A percentile compares a stretch with the other conserved stretches of the same genome.
Evolutionary conservation across 192 early-diverging fungal species (phyloP).

Genomic region (Entomortierella beljakovae): DNA sequence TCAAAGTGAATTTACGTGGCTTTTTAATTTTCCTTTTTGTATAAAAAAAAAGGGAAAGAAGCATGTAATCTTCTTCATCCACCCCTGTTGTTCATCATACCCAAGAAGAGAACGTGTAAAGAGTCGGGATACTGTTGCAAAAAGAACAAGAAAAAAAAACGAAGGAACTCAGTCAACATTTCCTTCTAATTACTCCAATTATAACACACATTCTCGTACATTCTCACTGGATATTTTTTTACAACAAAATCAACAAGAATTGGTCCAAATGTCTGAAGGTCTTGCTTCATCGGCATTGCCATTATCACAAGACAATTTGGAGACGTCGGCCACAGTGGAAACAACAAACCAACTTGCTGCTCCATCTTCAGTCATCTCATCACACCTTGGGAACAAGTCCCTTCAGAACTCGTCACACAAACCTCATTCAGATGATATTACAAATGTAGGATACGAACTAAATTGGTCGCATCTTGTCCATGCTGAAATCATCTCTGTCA

Average conservation of each 20-base stretch:
- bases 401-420: slow-evolving; percentile 14
- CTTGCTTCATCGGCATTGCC: slow-evolving; percentile 25
- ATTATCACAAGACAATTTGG: slow-evolving; percentile 5
- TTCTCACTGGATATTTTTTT: background rate
- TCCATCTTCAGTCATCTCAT: slow-evolving; percentile 13
- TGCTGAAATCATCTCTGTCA: slow-evolving; percentile 80
- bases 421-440: background rate
- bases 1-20: too few relatives aligned
- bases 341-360: background rate
- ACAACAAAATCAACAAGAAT: background rate
- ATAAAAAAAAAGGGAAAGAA: too few relatives aligned
- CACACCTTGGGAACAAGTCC: slow-evolving; percentile 23
- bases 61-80: too few relatives aligned
- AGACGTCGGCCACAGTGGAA: background rate
- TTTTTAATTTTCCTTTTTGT: too few relatives aligned
- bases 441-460: slow-evolving; percentile 62
- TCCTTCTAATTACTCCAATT: background rate
- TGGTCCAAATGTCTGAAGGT: slow-evolving; percentile 29
- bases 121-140: too few relatives aligned
- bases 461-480: slow-evolving; percentile 77
- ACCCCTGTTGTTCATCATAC: background rate
- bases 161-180: background rate
- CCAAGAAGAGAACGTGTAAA: background rate
- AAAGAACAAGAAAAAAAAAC: background rate
- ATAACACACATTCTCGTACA: background rate